A percentile compares a stretch with the other conserved stretches of the same genome.
These are phyloP conservation scores for Pterulicium gracile DNA, from an alignment of 1,284 basidiomycete species.

Conservation along the genomic window DNA sequence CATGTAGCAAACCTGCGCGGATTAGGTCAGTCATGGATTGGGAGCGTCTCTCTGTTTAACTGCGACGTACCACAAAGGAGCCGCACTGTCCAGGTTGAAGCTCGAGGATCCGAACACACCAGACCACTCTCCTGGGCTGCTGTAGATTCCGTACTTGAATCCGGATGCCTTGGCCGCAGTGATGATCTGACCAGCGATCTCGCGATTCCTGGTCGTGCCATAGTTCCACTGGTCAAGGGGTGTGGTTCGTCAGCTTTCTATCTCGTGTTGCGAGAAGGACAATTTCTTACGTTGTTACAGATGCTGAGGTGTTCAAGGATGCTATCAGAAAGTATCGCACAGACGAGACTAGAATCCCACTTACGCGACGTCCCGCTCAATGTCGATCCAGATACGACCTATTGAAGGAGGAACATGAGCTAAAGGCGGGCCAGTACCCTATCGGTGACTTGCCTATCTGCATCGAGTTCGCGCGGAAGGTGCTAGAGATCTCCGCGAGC, in stretches of 20 bases:
- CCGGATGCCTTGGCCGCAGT: conserved; percentile 15
- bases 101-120: conserved; percentile 14
- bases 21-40: not conserved
- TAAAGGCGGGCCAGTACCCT: too few relatives aligned
- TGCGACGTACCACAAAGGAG: conserved; percentile 12
- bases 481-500: conserved; percentile 12
- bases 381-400: conserved; percentile 14
- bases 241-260: not conserved
- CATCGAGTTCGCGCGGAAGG: conserved; percentile 15
- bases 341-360: too few relatives aligned
- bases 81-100: conserved; percentile 13
- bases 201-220: conserved; percentile 14
- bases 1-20: conserved; percentile 13
- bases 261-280: not conserved
- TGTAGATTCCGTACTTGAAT: conserved; percentile 16
- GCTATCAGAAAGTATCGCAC: not conserved
- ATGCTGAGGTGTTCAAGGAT: not conserved
- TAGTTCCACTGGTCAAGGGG: conserved; percentile 14
- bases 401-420: too few relatives aligned
- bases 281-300: conserved; percentile 14
- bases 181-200: conserved; percentile 13
- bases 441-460: conserved; percentile 11
- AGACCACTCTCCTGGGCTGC: conserved; percentile 13
- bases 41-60: too few relatives aligned
- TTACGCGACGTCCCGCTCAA: conserved; percentile 13